Percentiles rank a stretch among this genome's conserved stretches.
phyloP scores from a whole-genome alignment of 371 early-diverging fungal genomes.

The Thermomucor indicae-seudaticae region DNA sequence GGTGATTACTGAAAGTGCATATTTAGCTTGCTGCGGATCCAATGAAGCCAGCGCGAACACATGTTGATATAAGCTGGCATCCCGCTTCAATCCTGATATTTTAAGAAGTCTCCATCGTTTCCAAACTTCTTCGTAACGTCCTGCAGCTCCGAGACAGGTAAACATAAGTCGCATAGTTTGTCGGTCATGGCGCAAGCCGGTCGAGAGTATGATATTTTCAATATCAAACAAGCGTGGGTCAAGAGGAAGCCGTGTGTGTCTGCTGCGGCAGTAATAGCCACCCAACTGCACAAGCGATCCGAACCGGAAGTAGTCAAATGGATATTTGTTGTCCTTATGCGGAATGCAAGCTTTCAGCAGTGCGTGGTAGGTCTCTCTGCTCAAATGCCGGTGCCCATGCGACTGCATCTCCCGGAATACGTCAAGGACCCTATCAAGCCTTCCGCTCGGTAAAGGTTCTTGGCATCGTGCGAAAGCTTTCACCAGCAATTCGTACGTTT shows the following conservation, averaged over 20 bases:
- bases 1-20: constrained; percentile 30
- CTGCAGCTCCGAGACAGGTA: constrained; percentile 38
- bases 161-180: constrained; percentile 26
- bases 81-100: constrained; percentile 31
- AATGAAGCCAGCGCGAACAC: constrained; percentile 33
- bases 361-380: constrained; percentile 24
- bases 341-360: constrained; percentile 42
- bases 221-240: constrained; percentile 42
- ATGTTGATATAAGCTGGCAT: constrained; percentile 28
- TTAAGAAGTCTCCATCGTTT: constrained; percentile 35
- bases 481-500: constrained; percentile 23
- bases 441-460: constrained; percentile 12
- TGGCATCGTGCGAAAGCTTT: constrained; percentile 28
- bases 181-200: constrained; percentile 30
- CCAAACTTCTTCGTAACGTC: constrained; percentile 34
- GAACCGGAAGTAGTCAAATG: constrained; percentile 29
- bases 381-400: not conserved
- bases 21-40: constrained; percentile 25
- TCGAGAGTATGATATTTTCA: constrained; percentile 40
- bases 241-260: constrained; percentile 4
- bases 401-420: constrained; percentile 25
- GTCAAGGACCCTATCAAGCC: constrained; percentile 33
- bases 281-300: constrained; percentile 11
- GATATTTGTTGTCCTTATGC: constrained; percentile 20
- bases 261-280: not conserved